Conservation (phyloP, 2,329 filamentous ascomycete genomes). For the Hypoxylon sp. region DNA sequence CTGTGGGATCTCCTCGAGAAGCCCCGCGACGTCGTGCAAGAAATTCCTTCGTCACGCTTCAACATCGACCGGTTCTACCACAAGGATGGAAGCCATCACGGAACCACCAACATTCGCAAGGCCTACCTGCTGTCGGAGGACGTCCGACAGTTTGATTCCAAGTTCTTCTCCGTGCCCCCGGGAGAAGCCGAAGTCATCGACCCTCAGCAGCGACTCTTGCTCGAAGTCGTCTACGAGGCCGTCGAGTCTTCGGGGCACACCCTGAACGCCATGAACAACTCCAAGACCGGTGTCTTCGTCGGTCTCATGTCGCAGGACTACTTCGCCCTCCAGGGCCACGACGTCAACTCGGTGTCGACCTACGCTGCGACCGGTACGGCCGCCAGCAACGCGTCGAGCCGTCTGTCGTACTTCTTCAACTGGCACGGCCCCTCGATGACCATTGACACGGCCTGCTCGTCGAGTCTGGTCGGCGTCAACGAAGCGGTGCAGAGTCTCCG, state of each 20-base stretch:
- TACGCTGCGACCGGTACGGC: slow-evolving; percentile 23
- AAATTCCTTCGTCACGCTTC: slow-evolving; percentile 38
- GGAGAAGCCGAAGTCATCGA: slow-evolving; percentile 37
- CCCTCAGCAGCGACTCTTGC: slow-evolving; percentile 29
- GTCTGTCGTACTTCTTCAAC: slow-evolving; percentile 39
- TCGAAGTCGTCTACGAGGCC: slow-evolving; percentile 41
- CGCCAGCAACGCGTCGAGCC: slow-evolving; percentile 28
- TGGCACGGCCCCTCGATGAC: slow-evolving; percentile 45
- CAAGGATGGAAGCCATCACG: slow-evolving; percentile 41
- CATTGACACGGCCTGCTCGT: slow-evolving; percentile 49
- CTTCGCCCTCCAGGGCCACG: slow-evolving; percentile 7
- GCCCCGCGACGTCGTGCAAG: slow-evolving; percentile 35
- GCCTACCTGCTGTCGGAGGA: slow-evolving; percentile 41
- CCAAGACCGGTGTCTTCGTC: slow-evolving; percentile 33
- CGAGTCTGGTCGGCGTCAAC: slow-evolving; percentile 45
- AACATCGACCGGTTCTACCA: slow-evolving; percentile 39
- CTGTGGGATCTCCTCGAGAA: slow-evolving; percentile 48
- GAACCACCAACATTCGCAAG: slow-evolving; percentile 40
- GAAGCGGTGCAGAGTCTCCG: slow-evolving; percentile 41
- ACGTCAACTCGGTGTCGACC: slow-evolving; percentile 12
- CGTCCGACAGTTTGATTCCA: slow-evolving; percentile 35
- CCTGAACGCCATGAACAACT: slow-evolving; percentile 29
- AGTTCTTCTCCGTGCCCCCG: slow-evolving; percentile 41
- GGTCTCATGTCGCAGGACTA: slow-evolving; percentile 36
- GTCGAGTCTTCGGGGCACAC: slow-evolving; percentile 38